These are phyloP conservation scores for Collybia nuda DNA, from an alignment of 768 basidiomycete genomes.

Conservation along the genomic window DNA sequence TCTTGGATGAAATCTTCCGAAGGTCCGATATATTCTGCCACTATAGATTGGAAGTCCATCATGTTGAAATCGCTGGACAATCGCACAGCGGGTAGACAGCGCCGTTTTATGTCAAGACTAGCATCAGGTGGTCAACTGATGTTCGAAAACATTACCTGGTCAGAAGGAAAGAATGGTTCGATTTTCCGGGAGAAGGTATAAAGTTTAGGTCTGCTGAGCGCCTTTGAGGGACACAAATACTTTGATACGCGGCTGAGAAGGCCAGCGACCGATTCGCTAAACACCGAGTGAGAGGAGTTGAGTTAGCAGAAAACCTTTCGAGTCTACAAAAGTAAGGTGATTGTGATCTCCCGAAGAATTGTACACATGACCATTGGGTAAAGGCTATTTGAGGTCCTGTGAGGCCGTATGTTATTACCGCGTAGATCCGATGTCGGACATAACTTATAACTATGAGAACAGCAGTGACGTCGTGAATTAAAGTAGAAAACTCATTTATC, in stretches of 20 bases:
- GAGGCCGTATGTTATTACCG: not conserved
- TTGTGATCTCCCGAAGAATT: too few species aligned
- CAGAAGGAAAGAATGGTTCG: not conserved
- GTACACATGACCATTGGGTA: not conserved
- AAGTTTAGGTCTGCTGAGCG: not conserved
- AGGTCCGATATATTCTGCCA: not conserved
- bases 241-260: too few species aligned
- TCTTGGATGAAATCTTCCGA: not conserved
- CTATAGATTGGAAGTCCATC: not conserved
- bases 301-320: too few species aligned
- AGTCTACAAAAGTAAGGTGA: too few species aligned
- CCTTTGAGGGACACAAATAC: not conserved
- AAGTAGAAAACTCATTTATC: not conserved
- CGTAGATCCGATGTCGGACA: not conserved
- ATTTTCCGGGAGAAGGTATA: not conserved
- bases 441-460: not conserved
- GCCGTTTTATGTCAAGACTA: not conserved
- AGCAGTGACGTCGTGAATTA: conserved; percentile 3
- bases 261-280: too few species aligned
- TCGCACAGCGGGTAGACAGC: conserved; percentile 3
- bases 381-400: not conserved
- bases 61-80: not conserved
- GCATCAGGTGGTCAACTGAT: not conserved
- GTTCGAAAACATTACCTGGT: not conserved
- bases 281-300: too few species aligned